phyloP scores from a whole-genome alignment of 306 rosid genomes.

The Amphicarpaea edgeworthii region DNA sequence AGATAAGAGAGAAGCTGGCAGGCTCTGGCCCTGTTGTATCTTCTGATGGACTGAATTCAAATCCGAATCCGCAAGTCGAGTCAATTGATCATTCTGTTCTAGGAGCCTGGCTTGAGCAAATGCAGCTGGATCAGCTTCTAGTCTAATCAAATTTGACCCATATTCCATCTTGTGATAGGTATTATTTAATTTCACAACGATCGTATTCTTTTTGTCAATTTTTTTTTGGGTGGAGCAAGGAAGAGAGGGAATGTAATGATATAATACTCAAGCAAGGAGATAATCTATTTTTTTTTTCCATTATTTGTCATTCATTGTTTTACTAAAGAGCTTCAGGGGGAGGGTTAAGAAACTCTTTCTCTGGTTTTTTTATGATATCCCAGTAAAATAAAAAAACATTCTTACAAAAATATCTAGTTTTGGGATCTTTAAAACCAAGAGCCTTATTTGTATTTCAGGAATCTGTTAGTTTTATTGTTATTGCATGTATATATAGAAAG shows the following conservation, averaged over 20 bases:
- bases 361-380: slow-evolving; percentile 46
- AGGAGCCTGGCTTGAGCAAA: slow-evolving; percentile 94
- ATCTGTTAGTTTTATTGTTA: slow-evolving; percentile 33
- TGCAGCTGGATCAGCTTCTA: slow-evolving; percentile 87
- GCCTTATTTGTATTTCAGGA: slow-evolving; percentile 45
- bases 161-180: slow-evolving; percentile 57
- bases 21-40: slow-evolving; percentile 60
- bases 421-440: slow-evolving; percentile 38
- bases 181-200: slow-evolving; percentile 54
- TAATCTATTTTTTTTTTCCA: slow-evolving; percentile 32
- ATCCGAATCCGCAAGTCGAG: slow-evolving; percentile 65
- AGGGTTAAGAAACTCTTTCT: slow-evolving; percentile 43
- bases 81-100: slow-evolving; percentile 77
- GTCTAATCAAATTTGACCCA: slow-evolving; percentile 61
- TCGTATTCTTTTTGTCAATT: slow-evolving; percentile 52
- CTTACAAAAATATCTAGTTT: slow-evolving; percentile 25
- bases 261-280: slow-evolving; percentile 39
- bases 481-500: slow-evolving; percentile 21
- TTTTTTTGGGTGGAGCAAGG: slow-evolving; percentile 38
- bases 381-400: slow-evolving; percentile 39
- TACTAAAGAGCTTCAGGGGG: slow-evolving; percentile 41
- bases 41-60: slow-evolving; percentile 64
- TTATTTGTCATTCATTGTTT: slow-evolving; percentile 53
- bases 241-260: slow-evolving; percentile 41
- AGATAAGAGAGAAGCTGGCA: slow-evolving; percentile 65